Percentiles rank a stretch among this genome's conserved stretches.
phyloP scores from a whole-genome alignment of 768 basidiomycete genomes.

The Calocera viscosa region DNA sequence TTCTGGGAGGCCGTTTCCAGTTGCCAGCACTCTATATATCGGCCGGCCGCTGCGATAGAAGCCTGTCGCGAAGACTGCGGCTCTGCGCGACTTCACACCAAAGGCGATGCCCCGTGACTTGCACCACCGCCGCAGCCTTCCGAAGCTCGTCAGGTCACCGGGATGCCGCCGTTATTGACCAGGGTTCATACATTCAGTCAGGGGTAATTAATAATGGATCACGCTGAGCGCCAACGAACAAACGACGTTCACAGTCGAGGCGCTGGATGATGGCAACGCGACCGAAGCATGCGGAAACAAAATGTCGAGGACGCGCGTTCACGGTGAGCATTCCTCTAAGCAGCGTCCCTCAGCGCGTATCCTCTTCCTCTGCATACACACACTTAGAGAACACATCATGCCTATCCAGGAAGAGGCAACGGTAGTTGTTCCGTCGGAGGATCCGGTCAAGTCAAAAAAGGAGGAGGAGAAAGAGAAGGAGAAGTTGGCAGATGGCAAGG shows the following conservation, averaged over 20 bases:
- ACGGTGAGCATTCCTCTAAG: not conserved
- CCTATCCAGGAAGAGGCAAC: slow-evolving; percentile 5
- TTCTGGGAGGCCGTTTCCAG: too few species aligned
- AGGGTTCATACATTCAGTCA: too few species aligned
- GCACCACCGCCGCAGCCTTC: not conserved
- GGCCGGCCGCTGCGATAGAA: not conserved
- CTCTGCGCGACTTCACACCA: not conserved
- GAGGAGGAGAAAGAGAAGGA: slow-evolving; percentile 41
- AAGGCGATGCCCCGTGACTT: not conserved
- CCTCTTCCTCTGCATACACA: slow-evolving; percentile 1
- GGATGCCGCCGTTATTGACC: not conserved
- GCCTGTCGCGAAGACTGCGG: not conserved
- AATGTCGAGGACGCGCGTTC: slow-evolving; percentile 7
- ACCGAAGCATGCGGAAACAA: not conserved
- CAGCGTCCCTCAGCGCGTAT: slow-evolving; percentile 2
- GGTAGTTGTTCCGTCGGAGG: slow-evolving; percentile 27
- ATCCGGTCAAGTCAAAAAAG: slow-evolving; percentile 42
- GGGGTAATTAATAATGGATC: too few species aligned
- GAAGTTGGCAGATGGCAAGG: slow-evolving; percentile 34
- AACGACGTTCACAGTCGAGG: too few species aligned
- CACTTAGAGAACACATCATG: not conserved
- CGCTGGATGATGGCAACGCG: not conserved
- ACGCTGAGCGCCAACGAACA: too few species aligned
- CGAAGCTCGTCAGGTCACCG: not conserved
- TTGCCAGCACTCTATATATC: too few species aligned